phyloP scores from a whole-genome alignment of 225 moss, liverwort and hornwort species.

The Sphagnum contortum region DNA sequence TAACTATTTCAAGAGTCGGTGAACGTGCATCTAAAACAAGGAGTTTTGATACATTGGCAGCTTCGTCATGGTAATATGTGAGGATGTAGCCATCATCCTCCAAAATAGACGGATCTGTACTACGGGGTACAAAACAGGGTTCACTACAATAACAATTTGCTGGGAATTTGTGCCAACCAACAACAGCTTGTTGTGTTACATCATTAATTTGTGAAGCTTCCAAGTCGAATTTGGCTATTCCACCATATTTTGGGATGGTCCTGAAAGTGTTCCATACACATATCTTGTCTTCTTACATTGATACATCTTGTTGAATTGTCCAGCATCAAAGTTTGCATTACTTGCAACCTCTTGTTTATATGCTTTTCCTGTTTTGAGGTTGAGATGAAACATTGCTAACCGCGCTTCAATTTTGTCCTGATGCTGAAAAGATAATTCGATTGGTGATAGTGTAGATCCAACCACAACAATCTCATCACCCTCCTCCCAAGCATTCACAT shows the following conservation, averaged over 20 bases:
- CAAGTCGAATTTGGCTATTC: conserved; percentile 36
- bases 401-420: conserved; percentile 6
- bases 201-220: not conserved
- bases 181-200: not conserved
- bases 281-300: conserved; percentile 22
- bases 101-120: not conserved
- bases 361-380: conserved; percentile 25
- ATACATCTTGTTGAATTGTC: conserved; percentile 16
- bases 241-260: conserved; percentile 29
- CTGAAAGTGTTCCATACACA: conserved; percentile 19
- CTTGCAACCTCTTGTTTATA: conserved; percentile 9
- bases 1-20: conserved; percentile 19
- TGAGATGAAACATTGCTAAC: conserved; percentile 17
- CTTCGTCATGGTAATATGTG: conserved; percentile 43
- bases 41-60: conserved; percentile 25
- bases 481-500: conserved; percentile 42
- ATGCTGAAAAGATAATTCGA: conserved; percentile 1
- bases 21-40: conserved; percentile 37
- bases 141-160: conserved; percentile 29
- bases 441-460: conserved; percentile 10
- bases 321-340: conserved; percentile 25
- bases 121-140: conserved; percentile 26
- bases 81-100: conserved; percentile 49
- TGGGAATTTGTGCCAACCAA: conserved; percentile 14
- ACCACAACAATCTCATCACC: conserved; percentile 27